Evolutionary conservation across 2,329 filamentous ascomycete genomes (phyloP), one percentile per base, ranked within the genome.

Genomic region (Colletotrichum simmondsii): DNA sequence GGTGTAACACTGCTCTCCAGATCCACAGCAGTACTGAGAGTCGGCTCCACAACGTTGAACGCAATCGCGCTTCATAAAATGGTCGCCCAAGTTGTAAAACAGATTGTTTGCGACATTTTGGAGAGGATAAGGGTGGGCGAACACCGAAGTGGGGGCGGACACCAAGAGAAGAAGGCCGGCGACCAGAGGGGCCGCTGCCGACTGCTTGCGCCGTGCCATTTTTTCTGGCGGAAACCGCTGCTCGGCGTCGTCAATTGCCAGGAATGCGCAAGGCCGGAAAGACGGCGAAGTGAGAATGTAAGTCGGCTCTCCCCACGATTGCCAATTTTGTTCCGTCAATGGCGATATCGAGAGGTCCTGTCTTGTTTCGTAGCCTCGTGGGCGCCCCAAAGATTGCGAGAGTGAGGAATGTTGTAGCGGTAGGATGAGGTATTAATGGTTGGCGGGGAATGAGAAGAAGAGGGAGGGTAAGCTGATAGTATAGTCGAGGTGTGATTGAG

Each of bases 1-100:
- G 6, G 89, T 91, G 70, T 84, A 86, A 83, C 90, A 92, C 37
- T 81, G 77, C 77, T 89, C 80, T 65, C 83, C 83, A 66, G 80
- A 75, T 26, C 79, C 79, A 77, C 90, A 92, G 82, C 90, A 92
- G 80, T 86, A 87, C 78, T 89, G 85, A 76, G 87, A 87, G 66
- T 89, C 81, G 64, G 82, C 80, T 73, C 90, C 90, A 80, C 90
- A 92, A 80, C 86, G 86, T 46, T 85, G 79, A 58, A 80, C 83
- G 82, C 89, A 91, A 68, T 79, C 80, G 74, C 88, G 85, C 24
- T 80, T 82, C 53, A 91, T 84, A 74, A 84, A 90, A 68, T 86
- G 86, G 76, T 84, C 86, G 75, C 87, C 88, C 35, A 76, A 71
- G 77, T 86, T 85, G 77, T 87, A 85, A 35, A 88, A 78, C 72